Conservation (phyloP, 2,329 filamentous ascomycete genomes). For the Alternaria infectoria region DNA sequence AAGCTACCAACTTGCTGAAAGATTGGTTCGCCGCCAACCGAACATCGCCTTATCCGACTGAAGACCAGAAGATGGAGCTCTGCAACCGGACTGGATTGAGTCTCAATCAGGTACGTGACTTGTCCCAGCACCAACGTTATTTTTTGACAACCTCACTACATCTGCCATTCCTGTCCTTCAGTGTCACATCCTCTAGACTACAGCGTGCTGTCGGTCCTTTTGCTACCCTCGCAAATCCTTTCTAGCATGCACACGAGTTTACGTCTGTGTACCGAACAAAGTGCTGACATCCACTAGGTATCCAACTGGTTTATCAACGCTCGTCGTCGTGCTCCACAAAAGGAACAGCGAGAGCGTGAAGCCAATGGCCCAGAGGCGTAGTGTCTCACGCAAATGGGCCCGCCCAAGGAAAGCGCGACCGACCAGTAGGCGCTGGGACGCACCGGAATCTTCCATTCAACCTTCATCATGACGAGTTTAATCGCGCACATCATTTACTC, state of each 20-base stretch:
- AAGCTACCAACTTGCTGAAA: constrained; percentile 80
- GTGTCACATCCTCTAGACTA: constrained; percentile 3
- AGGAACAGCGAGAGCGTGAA: constrained; percentile 39
- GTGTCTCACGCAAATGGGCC: not conserved
- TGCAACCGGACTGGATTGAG: constrained; percentile 78
- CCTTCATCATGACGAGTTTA: not conserved
- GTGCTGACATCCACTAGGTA: constrained; percentile 53
- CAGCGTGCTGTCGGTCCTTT: constrained; percentile 7
- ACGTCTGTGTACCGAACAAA: not conserved
- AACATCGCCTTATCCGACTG: constrained; percentile 79
- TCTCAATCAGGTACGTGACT: constrained; percentile 67
- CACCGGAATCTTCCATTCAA: not conserved
- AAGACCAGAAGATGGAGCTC: constrained; percentile 85
- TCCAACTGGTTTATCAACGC: constrained; percentile 86
- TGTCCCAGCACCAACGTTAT: not conserved
- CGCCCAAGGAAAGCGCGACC: not conserved
- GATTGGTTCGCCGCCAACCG: constrained; percentile 69
- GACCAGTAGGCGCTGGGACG: not conserved
- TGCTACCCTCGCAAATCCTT: not conserved
- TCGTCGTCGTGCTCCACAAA: constrained; percentile 60
- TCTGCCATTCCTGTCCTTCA: constrained; percentile 23
- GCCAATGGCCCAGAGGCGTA: constrained; percentile 20
- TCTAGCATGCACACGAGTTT: not conserved
- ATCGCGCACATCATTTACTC: not conserved
- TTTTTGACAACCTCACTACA: constrained; percentile 51